These are phyloP conservation scores for Phytomonas sp. DNA, from an alignment of 208 protist genomes.

Conservation along the genomic window DNA sequence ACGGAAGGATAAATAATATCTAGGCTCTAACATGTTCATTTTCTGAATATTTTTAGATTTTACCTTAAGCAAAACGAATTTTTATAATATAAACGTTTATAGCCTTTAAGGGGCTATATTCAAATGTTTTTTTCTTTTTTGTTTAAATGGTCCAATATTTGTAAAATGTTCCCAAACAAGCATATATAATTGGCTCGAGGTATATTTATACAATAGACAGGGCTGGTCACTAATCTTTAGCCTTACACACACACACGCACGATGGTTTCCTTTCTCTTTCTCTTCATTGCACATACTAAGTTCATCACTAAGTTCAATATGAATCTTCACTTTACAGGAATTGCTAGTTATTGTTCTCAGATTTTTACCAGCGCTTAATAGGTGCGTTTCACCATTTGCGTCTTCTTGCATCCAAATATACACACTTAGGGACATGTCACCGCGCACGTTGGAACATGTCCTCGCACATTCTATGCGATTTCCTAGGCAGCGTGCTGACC, in stretches of 20 bases:
- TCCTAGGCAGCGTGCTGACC: conserved; percentile 26
- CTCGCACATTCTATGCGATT: conserved; percentile 80
- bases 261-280: not conserved
- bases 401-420: not conserved
- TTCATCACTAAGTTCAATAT: not conserved
- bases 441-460: conserved; percentile 79
- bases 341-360: not conserved
- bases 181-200: not conserved
- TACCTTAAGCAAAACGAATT: conserved; percentile 5
- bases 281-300: not conserved
- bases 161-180: not conserved
- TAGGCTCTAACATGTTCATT: conserved; percentile 8
- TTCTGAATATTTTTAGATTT: conserved; percentile 7
- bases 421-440: conserved; percentile 29
- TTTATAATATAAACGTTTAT: conserved; percentile 5
- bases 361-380: not conserved
- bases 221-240: not conserved
- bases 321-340: not conserved
- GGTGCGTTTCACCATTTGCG: not conserved
- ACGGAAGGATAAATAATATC: conserved; percentile 5
- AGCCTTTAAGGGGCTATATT: conserved; percentile 11
- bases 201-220: conserved; percentile 4
- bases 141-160: conserved; percentile 1
- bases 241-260: not conserved
- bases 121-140: conserved; percentile 8